Evolutionary conservation across 345 rosid genomes (phyloP).

Genomic region (Boechera divaricarpa): DNA sequence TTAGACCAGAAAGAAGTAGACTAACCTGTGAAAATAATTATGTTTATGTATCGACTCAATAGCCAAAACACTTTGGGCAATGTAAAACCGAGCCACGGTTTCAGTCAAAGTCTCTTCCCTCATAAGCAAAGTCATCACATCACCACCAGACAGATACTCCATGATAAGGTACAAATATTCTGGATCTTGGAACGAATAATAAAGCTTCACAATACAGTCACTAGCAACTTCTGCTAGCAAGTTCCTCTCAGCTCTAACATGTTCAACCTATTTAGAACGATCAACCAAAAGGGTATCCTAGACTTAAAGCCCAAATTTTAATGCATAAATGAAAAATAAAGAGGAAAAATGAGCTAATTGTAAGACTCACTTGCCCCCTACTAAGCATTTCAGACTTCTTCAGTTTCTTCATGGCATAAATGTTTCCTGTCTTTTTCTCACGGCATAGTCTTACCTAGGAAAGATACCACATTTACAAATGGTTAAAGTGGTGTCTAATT

Average conservation of each 20-base stretch:
- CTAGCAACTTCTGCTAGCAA: conserved; percentile 94
- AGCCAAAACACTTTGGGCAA: conserved; percentile 88
- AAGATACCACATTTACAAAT: conserved; percentile 20
- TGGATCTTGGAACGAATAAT: conserved; percentile 84
- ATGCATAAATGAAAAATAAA: neutral
- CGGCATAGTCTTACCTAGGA: conserved; percentile 83
- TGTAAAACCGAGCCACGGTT: conserved; percentile 85
- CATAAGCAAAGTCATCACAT: conserved; percentile 90
- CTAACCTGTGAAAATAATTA: conserved; percentile 88
- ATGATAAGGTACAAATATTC: conserved; percentile 83
- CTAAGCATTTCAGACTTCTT: conserved; percentile 98
- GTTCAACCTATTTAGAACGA: conserved; percentile 67
- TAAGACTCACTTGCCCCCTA: conserved; percentile 84
- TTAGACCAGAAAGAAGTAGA: conserved; percentile 22
- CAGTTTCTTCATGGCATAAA: conserved; percentile 95
- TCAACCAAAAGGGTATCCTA: conserved; percentile 23
- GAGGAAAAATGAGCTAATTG: neutral
- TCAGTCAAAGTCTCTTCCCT: conserved; percentile 97
- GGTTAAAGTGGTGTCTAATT: neutral
- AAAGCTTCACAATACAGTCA: conserved; percentile 92
- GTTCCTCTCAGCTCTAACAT: conserved; percentile 94
- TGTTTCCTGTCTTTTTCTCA: conserved; percentile 80
- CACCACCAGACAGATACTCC: conserved; percentile 98
- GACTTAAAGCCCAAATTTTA: neutral
- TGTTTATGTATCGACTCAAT: conserved; percentile 94